phyloP scores from a whole-genome alignment of 225 moss, liverwort and hornwort species.

The Climacium dendroides region DNA sequence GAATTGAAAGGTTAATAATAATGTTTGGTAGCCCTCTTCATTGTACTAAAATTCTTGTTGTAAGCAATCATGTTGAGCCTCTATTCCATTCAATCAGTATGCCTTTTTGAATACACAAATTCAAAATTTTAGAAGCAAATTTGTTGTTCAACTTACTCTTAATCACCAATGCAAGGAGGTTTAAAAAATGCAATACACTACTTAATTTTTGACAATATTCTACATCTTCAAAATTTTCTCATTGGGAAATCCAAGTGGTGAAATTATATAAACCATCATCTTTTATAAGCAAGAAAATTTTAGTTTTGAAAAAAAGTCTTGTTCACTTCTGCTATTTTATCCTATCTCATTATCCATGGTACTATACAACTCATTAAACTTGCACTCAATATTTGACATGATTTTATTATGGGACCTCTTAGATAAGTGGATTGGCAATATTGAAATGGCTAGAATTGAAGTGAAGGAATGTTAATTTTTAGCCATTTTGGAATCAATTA shows the following conservation, averaged over 20 bases:
- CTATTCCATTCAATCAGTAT: background rate
- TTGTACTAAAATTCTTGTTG: background rate
- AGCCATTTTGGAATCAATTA: background rate
- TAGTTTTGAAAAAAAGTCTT: background rate
- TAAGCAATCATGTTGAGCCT: background rate
- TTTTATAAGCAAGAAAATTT: background rate
- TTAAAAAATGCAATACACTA: no score
- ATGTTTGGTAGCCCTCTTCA: fast-evolving
- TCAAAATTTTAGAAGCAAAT: background rate
- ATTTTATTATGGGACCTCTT: fast-evolving
- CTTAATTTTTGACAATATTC: background rate
- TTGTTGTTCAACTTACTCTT: fast-evolving
- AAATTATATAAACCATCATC: background rate
- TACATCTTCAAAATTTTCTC: background rate
- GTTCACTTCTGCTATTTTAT: background rate
- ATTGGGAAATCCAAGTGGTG: fast-evolving
- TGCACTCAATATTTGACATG: background rate
- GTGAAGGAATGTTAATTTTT: background rate
- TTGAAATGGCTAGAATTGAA: background rate
- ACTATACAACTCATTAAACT: background rate
- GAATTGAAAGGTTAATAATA: background rate
- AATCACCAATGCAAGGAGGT: background rate
- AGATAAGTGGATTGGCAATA: fast-evolving
- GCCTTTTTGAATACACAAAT: fast-evolving
- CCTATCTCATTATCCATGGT: background rate